Percentiles rank a stretch among this genome's conserved stretches.
phyloP scores from a whole-genome alignment of 345 rosid genomes.

The Stellera chamaejasme region DNA sequence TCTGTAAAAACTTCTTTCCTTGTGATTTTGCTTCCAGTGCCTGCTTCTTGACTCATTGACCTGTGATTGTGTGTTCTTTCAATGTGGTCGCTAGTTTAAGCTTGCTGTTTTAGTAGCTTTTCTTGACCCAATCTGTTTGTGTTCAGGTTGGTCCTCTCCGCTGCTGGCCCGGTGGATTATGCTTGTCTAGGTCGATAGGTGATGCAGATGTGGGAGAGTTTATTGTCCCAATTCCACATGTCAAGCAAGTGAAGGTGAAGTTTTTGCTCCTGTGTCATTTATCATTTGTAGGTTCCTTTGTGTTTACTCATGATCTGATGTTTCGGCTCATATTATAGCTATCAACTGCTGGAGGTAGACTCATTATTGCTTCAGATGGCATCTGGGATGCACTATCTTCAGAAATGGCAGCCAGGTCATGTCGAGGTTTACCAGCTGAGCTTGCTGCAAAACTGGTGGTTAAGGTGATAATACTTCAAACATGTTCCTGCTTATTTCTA shows the following conservation, averaged over 20 bases:
- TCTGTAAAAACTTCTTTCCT: background rate
- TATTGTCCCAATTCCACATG: slow-evolving; percentile 97
- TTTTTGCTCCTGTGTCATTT: slow-evolving; percentile 3
- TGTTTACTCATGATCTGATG: slow-evolving; percentile 7
- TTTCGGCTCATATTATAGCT: slow-evolving; percentile 37
- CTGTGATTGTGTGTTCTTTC: background rate
- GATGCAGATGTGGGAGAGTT: slow-evolving; percentile 98
- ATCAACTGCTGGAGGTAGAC: slow-evolving; percentile 92
- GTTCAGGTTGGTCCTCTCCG: slow-evolving; percentile 93
- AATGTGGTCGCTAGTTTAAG: background rate
- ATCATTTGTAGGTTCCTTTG: slow-evolving; percentile 3
- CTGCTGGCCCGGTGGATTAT: slow-evolving; percentile 99
- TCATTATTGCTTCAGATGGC: slow-evolving; percentile 98
- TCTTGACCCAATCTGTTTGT: slow-evolving; percentile 7
- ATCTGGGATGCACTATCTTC: slow-evolving; percentile 97
- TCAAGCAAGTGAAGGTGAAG: slow-evolving; percentile 95
- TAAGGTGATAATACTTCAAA: slow-evolving; percentile 44
- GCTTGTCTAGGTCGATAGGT: slow-evolving; percentile 98
- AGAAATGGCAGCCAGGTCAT: slow-evolving; percentile 88
- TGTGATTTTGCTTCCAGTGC: background rate
- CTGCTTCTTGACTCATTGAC: background rate
- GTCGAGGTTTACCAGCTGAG: slow-evolving; percentile 92
- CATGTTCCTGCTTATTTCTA: background rate
- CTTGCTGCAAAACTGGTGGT: slow-evolving; percentile 97
- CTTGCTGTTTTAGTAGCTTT: background rate